Evolutionary conservation across 345 rosid genomes (phyloP).

Genomic region (Pugionium cornutum): DNA sequence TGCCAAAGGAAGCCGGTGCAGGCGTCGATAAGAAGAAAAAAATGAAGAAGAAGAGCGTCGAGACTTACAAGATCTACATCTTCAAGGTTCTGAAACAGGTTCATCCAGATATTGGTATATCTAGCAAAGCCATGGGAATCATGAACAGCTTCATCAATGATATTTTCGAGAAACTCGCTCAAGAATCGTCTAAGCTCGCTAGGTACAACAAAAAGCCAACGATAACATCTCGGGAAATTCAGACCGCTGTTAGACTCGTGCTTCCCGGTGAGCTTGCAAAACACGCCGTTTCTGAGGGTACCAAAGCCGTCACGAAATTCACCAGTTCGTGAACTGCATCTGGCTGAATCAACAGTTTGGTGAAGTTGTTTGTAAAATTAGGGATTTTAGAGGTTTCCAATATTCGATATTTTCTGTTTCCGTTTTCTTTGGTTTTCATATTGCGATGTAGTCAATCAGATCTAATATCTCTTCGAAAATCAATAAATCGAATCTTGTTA

Average conservation of each 20-base stretch:
- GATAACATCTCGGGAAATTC: too few species aligned
- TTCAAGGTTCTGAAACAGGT: slow-evolving; percentile 61
- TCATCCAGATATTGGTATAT: slow-evolving; percentile 40
- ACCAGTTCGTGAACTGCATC: slow-evolving; percentile 36
- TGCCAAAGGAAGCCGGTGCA: slow-evolving; percentile 36
- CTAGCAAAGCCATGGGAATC: slow-evolving; percentile 37
- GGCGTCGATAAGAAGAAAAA: slow-evolving; percentile 54
- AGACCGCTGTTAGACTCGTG: slow-evolving; percentile 41
- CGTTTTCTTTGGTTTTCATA: too few species aligned
- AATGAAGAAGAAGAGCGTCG: slow-evolving; percentile 48
- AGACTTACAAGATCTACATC: slow-evolving; percentile 33
- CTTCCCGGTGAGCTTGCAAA: slow-evolving; percentile 75
- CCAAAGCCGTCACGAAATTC: slow-evolving; percentile 39
- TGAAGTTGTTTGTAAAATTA: too few species aligned
- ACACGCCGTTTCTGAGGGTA: slow-evolving; percentile 69
- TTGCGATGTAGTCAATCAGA: too few species aligned
- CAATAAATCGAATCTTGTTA: too few species aligned
- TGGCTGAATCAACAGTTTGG: too few species aligned
- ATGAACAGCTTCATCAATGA: slow-evolving; percentile 15
- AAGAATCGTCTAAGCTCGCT: too few species aligned
- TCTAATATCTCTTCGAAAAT: too few species aligned
- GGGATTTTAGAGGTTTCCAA: too few species aligned
- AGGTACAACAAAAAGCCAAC: too few species aligned
- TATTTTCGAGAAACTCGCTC: too few species aligned
- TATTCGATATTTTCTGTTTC: too few species aligned